phyloP scores from a whole-genome alignment of 345 rosid species.

The Murraya koenigii region DNA sequence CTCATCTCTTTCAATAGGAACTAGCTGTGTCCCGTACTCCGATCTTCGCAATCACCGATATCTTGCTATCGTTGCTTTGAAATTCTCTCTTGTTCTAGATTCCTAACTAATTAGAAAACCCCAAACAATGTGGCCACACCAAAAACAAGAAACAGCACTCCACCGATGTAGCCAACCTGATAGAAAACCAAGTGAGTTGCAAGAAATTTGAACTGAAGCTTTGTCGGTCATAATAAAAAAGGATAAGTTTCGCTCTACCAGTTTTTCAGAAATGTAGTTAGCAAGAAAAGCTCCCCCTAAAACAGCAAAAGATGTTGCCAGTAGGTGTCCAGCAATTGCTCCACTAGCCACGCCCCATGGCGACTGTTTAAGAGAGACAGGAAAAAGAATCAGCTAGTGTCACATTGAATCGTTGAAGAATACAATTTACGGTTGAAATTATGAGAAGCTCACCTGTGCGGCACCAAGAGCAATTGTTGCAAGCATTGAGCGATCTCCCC shows the following conservation, averaged over 20 bases:
- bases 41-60: not conserved
- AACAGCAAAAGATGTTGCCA: slow-evolving; percentile 79
- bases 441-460: slow-evolving; percentile 59
- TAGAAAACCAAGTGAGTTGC: slow-evolving; percentile 25
- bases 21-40: not conserved
- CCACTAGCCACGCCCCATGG: slow-evolving; percentile 98
- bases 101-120: slow-evolving; percentile 48
- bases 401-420: not conserved
- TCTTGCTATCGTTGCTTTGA: slow-evolving; percentile 1
- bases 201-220: not conserved
- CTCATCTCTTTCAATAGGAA: not conserved
- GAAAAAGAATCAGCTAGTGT: not conserved
- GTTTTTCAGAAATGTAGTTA: slow-evolving; percentile 89
- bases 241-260: slow-evolving; percentile 41
- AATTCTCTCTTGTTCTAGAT: not conserved
- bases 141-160: slow-evolving; percentile 79
- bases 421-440: not conserved
- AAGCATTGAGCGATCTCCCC: slow-evolving; percentile 99
- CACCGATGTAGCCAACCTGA: slow-evolving; percentile 93
- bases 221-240: not conserved
- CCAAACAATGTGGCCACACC: slow-evolving; percentile 89
- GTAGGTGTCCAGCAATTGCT: slow-evolving; percentile 91
- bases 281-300: slow-evolving; percentile 94
- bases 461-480: slow-evolving; percentile 98
- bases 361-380: slow-evolving; percentile 43